phyloP scores from a whole-genome alignment of 2,329 filamentous ascomycete species.

The Cercospora zeae-maydis region DNA sequence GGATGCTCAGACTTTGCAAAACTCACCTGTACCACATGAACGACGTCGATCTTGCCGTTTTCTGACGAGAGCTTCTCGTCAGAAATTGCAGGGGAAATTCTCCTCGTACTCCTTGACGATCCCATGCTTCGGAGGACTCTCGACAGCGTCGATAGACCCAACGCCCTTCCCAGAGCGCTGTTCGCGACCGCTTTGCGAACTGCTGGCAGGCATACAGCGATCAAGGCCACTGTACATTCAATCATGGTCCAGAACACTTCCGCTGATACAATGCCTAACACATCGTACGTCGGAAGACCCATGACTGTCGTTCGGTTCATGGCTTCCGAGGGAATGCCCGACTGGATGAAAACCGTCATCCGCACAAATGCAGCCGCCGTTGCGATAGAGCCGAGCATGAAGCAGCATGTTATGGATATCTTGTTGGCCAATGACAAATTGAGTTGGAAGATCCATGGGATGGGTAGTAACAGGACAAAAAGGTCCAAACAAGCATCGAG shows the following conservation, averaged over 20 bases:
- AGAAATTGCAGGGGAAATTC: neutral
- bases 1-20: neutral
- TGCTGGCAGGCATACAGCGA: conserved; percentile 16
- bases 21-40: neutral
- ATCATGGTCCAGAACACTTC: conserved; percentile 22
- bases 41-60: neutral
- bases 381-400: conserved; percentile 14
- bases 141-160: conserved; percentile 5
- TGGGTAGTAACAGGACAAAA: conserved; percentile 15
- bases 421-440: conserved; percentile 15
- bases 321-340: conserved; percentile 14
- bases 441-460: conserved; percentile 19
- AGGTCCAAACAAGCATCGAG: conserved; percentile 17
- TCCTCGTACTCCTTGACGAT: neutral
- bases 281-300: conserved; percentile 14
- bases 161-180: conserved; percentile 10
- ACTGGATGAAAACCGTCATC: conserved; percentile 19
- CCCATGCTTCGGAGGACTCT: conserved; percentile 2
- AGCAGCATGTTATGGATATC: conserved; percentile 16
- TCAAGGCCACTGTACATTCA: conserved; percentile 17
- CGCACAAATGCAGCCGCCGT: conserved; percentile 19
- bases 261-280: conserved; percentile 19
- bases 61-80: neutral
- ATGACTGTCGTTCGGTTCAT: conserved; percentile 16
- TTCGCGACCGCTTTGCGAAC: conserved; percentile 9